These are phyloP conservation scores for Aspergillus cristatus DNA, from an alignment of 495 filamentous ascomycete genomes.

Conservation along the genomic window DNA sequence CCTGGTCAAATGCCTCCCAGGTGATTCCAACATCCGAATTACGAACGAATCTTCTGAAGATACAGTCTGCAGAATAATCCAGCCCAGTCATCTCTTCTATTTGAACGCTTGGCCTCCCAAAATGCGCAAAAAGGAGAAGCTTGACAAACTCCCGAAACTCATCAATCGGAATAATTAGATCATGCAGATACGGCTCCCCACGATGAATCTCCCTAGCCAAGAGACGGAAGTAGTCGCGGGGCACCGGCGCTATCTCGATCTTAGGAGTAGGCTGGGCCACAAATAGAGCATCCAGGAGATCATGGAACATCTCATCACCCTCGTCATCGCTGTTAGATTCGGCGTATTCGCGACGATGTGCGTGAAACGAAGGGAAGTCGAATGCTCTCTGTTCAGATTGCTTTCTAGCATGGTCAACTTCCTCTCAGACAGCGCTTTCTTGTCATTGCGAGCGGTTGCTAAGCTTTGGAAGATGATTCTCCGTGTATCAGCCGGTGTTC, in stretches of 20 bases:
- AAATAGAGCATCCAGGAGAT: neutral
- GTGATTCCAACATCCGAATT: neutral
- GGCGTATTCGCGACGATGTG: neutral
- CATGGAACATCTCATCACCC: conserved; percentile 2
- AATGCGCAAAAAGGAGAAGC: neutral
- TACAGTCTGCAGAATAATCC: neutral
- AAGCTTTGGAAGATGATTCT: conserved; percentile 19
- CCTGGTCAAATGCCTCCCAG: neutral
- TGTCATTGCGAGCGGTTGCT: conserved; percentile 2
- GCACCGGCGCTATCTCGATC: neutral
- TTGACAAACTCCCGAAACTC: neutral
- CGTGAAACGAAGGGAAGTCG: neutral
- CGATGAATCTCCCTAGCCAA: neutral
- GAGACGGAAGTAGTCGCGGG: neutral
- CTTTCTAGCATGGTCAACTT: neutral
- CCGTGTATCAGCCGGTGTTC: conserved; percentile 11
- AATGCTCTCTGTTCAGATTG: neutral
- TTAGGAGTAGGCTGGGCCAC: neutral
- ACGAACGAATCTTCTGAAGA: neutral
- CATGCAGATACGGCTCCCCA: neutral
- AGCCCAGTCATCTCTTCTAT: neutral
- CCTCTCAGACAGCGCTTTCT: neutral
- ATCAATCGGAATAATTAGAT: neutral
- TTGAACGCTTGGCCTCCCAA: neutral
- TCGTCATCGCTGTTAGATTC: neutral